Base-by-base conservation (phyloP, 2,329 filamentous ascomycete genomes). In the Eutypella sp. region DNA sequence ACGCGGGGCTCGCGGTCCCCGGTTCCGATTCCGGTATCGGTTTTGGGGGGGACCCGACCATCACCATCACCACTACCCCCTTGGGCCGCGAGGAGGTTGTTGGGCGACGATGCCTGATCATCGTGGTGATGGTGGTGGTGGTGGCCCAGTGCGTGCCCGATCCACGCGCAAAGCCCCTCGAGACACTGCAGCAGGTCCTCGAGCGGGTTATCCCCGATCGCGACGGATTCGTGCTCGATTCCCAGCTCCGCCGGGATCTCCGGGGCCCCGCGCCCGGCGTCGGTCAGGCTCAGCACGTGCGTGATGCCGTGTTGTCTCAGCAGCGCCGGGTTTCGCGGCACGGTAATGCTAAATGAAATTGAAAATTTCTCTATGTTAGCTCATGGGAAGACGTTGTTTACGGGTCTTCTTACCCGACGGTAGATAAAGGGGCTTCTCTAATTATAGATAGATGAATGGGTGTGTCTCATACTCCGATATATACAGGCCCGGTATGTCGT, bases 391-490 rank as follows among this genome's bases (percentile, higher is more conserved):
- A 15, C 3, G n/a, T 18, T 19, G 5, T n/a, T n/a, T n/a, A n/a
- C n/a, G n/a, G n/a, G n/a, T n/a, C n/a, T n/a, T n/a, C n/a, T n/a
- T n/a, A n/a, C n/a, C n/a, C n/a, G n/a, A n/a, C n/a, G n/a, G n/a
- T n/a, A n/a, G n/a, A n/a, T n/a, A n/a, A n/a, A n/a, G n/a, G n/a
- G n/a, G n/a, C n/a, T n/a, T n/a, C n/a, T n/a, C n/a, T n/a, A n/a
- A n/a, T n/a, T n/a, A n/a, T n/a, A n/a, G n/a, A n/a, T n/a, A n/a
- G n/a, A n/a, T n/a, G n/a, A n/a, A n/a, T n/a, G n/a, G n/a, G n/a
- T n/a, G n/a, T n/a, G n/a, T n/a, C n/a, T 2, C 24, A 20, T 33
- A 42, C 40, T 42, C 40, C 11, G 40, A 42, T 10, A 42, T 42
- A n/a, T 29, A 42, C 24, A 42, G 16, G 5, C 40, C 40, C 3